Percentiles rank a stretch among this genome's conserved stretches.
Conservation (phyloP, 1,139 yeast genomes). For the Zygoascus hellenicus region DNA sequence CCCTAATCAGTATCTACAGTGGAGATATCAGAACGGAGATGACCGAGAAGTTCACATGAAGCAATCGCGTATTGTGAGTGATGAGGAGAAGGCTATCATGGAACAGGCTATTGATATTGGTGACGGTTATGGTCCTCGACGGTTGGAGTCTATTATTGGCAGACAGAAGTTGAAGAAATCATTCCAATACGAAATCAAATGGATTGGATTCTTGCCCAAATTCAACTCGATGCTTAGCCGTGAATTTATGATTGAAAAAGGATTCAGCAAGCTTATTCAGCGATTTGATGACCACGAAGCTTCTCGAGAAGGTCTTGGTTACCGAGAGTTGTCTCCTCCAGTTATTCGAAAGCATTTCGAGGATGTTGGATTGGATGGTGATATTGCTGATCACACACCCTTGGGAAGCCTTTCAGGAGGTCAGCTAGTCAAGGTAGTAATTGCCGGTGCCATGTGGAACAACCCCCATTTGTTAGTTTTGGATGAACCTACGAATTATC, state of each 20-base stretch:
- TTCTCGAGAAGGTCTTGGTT: slow-evolving; percentile 96
- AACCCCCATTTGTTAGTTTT: slow-evolving; percentile 96
- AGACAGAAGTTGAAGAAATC: slow-evolving; percentile 94
- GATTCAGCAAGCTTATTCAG: slow-evolving; percentile 83
- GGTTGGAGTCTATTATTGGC: slow-evolving; percentile 90
- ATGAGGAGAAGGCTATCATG: slow-evolving; percentile 78
- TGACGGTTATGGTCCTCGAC: slow-evolving; percentile 87
- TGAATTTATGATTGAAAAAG: slow-evolving; percentile 71
- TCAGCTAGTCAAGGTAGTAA: slow-evolving; percentile 94
- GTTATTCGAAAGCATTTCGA: slow-evolving; percentile 96
- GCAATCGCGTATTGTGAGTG: slow-evolving; percentile 84
- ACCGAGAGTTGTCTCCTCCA: slow-evolving; percentile 84
- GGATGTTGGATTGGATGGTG: slow-evolving; percentile 95
- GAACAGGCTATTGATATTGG: slow-evolving; percentile 67
- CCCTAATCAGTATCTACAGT: slow-evolving; percentile 94
- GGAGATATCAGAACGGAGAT: slow-evolving; percentile 98
- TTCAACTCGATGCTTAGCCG: slow-evolving; percentile 91
- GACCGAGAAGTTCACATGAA: slow-evolving; percentile 94
- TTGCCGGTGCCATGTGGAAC: slow-evolving; percentile 99
- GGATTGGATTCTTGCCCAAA: slow-evolving; percentile 91
- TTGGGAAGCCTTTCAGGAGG: slow-evolving; percentile 97
- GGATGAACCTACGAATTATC: slow-evolving; percentile 97
- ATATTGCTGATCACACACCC: slow-evolving; percentile 96
- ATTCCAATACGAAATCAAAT: slow-evolving; percentile 93
- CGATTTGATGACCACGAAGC: slow-evolving; percentile 98